Evolutionary conservation across 208 protist species (phyloP), one percentile per base, ranked within the genome.

Genomic region (Trypanosoma boissoni): DNA sequence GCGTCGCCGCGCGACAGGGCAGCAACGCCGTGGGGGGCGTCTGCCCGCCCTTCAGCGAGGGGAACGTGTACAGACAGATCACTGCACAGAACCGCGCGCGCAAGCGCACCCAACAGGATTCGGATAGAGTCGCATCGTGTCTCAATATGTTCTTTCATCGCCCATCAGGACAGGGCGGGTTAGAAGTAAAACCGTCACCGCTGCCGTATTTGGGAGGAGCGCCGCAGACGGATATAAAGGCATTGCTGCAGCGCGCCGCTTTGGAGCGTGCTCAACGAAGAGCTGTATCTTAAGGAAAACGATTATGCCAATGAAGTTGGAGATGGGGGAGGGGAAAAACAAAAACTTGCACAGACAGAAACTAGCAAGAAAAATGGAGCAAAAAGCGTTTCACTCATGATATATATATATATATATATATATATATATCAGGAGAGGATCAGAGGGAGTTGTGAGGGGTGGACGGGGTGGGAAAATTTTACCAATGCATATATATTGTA

Each of bases 231-330:
- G 86, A 93, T 58, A 93, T 93, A 37, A 86, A 83, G 46, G 68
- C 78, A 14, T 78, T 93, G 80, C 73, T 93, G 18, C 86, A 93
- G 59, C 69, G 78, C 6, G 86, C 86, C 3, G 79, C 82, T 0
- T 53, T 79, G 41, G 86, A 93, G 18, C 72, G 86, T 3, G 86
- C 80, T 12, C 77, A 83, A 26, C 79, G 82, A 18, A 51, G 70
- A 21, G 56, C 64, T 6, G 32, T 44, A 18, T 58, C 26, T 26
- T 21, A 8, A 32, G 8, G 4, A 8, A 6, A 32, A 54, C n/a
- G 8, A 16, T 42, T 42, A 42, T 10, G 36, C 28, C 10, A 12
- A 16, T 39, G 12, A 6, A 12, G 34, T 6, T 16, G 12, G 12
- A 39, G 34, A 31, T 43, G 51, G 21, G 51, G 51, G 0, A n/a